A percentile compares a stretch with the other conserved stretches of the same genome.
phyloP scores from a whole-genome alignment of 2,329 filamentous ascomycete species.

The Aspergillus aculeatus region DNA sequence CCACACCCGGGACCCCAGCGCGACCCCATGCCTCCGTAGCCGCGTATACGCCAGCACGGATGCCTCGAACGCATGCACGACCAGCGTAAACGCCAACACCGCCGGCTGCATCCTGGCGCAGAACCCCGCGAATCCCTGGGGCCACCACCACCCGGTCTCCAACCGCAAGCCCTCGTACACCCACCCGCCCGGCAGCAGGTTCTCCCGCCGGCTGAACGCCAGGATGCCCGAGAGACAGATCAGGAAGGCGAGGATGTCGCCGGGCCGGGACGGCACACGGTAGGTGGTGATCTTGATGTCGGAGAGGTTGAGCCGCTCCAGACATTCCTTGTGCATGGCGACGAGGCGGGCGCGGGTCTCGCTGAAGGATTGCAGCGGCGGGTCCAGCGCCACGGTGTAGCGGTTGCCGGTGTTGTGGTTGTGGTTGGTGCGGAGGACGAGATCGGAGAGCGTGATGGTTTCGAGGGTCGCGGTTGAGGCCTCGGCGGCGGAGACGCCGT shows the following conservation, averaged over 20 bases:
- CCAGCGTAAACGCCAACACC: constrained; percentile 60
- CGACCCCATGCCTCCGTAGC: constrained; percentile 54
- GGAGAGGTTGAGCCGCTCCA: constrained; percentile 60
- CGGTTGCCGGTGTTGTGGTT: constrained; percentile 39
- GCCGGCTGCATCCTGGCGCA: constrained; percentile 60
- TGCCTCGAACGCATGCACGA: constrained; percentile 66
- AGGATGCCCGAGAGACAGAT: constrained; percentile 57
- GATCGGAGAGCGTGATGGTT: constrained; percentile 62
- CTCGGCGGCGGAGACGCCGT: constrained; percentile 54
- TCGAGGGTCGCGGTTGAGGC: constrained; percentile 61
- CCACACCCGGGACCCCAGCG: constrained; percentile 49
- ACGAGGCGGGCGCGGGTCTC: constrained; percentile 71
- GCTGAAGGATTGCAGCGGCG: constrained; percentile 65
- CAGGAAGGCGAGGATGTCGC: constrained; percentile 53
- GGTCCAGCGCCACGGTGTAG: constrained; percentile 62
- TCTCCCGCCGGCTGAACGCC: constrained; percentile 50
- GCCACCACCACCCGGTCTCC: constrained; percentile 49
- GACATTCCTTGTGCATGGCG: constrained; percentile 65
- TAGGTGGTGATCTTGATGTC: constrained; percentile 56
- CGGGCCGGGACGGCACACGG: constrained; percentile 51
- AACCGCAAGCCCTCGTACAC: constrained; percentile 44
- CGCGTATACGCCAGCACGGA: constrained; percentile 46
- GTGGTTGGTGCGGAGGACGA: constrained; percentile 59
- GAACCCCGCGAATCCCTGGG: constrained; percentile 57
- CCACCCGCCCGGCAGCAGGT: constrained; percentile 54